Evolutionary conservation across 1,284 basidiomycete genomes (phyloP).

Genomic region (Ceratobasidium sp.): DNA sequence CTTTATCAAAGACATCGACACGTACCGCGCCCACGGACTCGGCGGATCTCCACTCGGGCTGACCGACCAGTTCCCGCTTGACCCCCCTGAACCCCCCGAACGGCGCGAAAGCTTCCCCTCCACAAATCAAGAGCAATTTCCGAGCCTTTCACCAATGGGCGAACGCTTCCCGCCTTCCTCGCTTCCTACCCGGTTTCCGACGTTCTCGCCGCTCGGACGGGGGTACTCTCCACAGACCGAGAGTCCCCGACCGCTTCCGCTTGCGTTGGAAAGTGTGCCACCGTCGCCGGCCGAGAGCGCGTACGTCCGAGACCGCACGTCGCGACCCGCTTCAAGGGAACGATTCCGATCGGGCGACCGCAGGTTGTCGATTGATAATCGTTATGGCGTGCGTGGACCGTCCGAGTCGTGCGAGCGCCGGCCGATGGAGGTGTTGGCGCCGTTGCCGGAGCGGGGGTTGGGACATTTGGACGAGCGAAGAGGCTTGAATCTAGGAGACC

Average conservation of each 20-base stretch:
- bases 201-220: slow-evolving; percentile 5
- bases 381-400: slow-evolving; percentile 6
- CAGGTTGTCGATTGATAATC: neutral
- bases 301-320: slow-evolving; percentile 11
- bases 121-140: slow-evolving; percentile 6
- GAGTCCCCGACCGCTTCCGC: slow-evolving; percentile 4
- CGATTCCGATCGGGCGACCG: slow-evolving; percentile 9
- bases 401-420: neutral
- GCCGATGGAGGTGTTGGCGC: neutral
- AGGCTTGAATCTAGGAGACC: neutral
- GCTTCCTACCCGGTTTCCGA: slow-evolving; percentile 16
- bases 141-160: neutral
- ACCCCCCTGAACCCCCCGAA: neutral
- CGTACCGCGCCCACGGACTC: too few relatives aligned
- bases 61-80: slow-evolving; percentile 1
- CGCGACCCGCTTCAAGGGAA: too few relatives aligned
- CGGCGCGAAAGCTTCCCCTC: neutral
- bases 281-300: slow-evolving; percentile 36
- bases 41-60: too few relatives aligned
- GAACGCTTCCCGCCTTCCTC: slow-evolving; percentile 33
- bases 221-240: neutral
- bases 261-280: slow-evolving; percentile 18
- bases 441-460: slow-evolving; percentile 2
- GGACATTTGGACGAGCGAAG: neutral
- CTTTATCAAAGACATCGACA: too few relatives aligned